phyloP scores from a whole-genome alignment of 192 early-diverging fungal species.

The Coemansia sp. region DNA sequence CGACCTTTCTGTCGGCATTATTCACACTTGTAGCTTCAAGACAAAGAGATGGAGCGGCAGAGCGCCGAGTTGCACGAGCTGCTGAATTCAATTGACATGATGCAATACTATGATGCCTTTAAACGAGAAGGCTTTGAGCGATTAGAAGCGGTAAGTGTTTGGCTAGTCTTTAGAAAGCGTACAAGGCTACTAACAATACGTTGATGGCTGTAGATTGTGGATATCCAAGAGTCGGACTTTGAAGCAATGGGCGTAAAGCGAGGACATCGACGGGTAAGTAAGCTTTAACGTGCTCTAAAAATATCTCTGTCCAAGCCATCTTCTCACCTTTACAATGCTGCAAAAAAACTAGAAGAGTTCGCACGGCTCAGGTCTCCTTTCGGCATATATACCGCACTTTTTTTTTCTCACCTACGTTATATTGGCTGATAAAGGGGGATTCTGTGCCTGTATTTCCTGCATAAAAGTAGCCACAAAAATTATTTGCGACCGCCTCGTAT shows the following conservation, averaged over 20 bases:
- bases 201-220: constrained; percentile 29
- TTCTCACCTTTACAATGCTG: no score
- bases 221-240: constrained; percentile 50
- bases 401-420: no score
- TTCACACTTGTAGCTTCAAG: constrained; percentile 6
- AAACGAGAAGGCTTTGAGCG: constrained; percentile 46
- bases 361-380: no score
- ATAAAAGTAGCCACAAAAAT: no score
- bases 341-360: no score
- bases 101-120: constrained; percentile 44
- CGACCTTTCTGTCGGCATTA: not conserved
- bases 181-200: not conserved
- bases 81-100: constrained; percentile 25
- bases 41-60: constrained; percentile 28
- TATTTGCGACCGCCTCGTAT: no score
- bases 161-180: not conserved
- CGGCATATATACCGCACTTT: no score
- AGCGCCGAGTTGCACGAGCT: constrained; percentile 31
- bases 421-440: no score
- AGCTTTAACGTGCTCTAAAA: not conserved
- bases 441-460: no score
- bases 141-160: constrained; percentile 39
- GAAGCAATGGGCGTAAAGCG: constrained; percentile 48
- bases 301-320: constrained; percentile 4
- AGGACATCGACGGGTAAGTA: constrained; percentile 50